These are phyloP conservation scores for Capsella bursapastoris DNA, from an alignment of 345 rosid species.

Conservation along the genomic window DNA sequence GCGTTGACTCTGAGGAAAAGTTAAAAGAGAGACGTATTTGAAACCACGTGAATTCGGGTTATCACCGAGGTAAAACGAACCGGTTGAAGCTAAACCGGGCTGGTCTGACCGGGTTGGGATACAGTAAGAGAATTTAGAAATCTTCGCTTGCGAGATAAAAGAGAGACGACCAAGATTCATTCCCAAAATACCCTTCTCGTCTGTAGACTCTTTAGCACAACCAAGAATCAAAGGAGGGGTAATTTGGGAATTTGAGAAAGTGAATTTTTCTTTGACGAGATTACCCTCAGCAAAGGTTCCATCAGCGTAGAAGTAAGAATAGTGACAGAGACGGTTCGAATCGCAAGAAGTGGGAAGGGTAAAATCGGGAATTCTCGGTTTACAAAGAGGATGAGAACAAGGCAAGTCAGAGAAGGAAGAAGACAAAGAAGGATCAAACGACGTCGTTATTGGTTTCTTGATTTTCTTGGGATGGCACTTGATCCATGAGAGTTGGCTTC, in stretches of 20 bases:
- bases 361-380: conserved; percentile 73
- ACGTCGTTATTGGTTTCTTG: conserved; percentile 34
- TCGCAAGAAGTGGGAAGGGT: conserved; percentile 84
- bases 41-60: conserved; percentile 67
- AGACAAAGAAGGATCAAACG: conserved; percentile 77
- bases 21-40: conserved; percentile 55
- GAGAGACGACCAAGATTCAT: conserved; percentile 85
- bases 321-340: conserved; percentile 73
- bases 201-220: conserved; percentile 61
- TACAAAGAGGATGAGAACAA: conserved; percentile 75
- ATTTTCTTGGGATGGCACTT: conserved; percentile 53
- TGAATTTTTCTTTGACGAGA: conserved; percentile 69
- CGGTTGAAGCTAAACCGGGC: conserved; percentile 50
- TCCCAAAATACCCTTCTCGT: conserved; percentile 79
- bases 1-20: conserved; percentile 56
- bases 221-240: conserved; percentile 78
- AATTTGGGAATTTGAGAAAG: conserved; percentile 54
- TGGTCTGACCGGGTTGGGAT: conserved; percentile 52
- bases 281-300: conserved; percentile 87
- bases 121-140: conserved; percentile 83
- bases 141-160: conserved; percentile 69
- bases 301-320: conserved; percentile 89
- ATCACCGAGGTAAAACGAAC: conserved; percentile 72
- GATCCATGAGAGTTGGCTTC: conserved; percentile 89
- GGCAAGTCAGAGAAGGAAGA: conserved; percentile 77